Percentiles rank a stretch among this genome's conserved stretches.
Conservation (phyloP, 2,329 filamentous ascomycete species). For the Sporothrix phasma region DNA sequence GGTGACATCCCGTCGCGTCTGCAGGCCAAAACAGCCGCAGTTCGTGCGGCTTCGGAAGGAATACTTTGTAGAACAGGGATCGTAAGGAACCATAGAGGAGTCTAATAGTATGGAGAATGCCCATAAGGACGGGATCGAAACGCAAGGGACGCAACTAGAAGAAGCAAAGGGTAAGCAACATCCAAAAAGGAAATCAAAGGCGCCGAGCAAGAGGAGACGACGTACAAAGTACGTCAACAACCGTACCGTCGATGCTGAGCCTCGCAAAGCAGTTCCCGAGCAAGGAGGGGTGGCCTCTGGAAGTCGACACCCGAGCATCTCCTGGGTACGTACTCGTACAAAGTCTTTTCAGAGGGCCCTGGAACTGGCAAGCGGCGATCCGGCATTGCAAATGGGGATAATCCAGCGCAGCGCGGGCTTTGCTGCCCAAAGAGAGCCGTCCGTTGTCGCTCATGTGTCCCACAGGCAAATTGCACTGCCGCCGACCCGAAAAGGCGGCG, state of each 20-base stretch:
- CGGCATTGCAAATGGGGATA: background rate
- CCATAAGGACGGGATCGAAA: background rate
- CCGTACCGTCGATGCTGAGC: too few species aligned
- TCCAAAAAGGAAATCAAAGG: background rate
- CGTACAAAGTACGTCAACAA: background rate
- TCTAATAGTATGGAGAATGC: too few species aligned
- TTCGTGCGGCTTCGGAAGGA: too few species aligned
- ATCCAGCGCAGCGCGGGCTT: background rate
- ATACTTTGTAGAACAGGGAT: too few species aligned
- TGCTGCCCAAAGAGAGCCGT: background rate
- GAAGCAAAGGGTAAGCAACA: background rate
- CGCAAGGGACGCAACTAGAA: background rate
- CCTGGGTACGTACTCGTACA: background rate
- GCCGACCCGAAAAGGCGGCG: background rate
- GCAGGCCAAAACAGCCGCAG: too few species aligned
- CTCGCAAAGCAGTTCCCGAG: too few species aligned
- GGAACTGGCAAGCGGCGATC: background rate
- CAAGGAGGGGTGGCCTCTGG: too few species aligned
- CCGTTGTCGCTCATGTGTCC: too few species aligned
- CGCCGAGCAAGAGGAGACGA: background rate
- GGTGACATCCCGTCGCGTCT: background rate
- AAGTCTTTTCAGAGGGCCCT: background rate
- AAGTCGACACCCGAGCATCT: too few species aligned
- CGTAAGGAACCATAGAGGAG: too few species aligned
- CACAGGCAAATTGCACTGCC: background rate